phyloP scores from a whole-genome alignment of 73 alveolate genomes.

The Effrenium voratum region DNA sequence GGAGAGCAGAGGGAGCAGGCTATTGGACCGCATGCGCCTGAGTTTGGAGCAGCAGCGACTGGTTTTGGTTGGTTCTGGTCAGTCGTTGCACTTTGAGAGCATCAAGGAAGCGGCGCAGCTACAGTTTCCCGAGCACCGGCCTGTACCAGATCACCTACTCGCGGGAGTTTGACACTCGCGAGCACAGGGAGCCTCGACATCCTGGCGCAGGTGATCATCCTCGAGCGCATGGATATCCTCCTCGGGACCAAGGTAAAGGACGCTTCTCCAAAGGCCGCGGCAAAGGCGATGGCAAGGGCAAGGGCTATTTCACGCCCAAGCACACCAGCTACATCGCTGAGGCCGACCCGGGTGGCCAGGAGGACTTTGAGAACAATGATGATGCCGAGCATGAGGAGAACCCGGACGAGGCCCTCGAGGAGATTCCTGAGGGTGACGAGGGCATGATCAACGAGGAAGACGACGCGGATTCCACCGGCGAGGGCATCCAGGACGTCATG shows the following conservation, averaged over 20 bases:
- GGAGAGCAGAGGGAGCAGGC: not conserved
- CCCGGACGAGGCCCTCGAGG: not conserved
- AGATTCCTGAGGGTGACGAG: not conserved
- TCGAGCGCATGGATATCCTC: not conserved
- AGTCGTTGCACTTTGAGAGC: not conserved
- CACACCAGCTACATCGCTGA: not conserved
- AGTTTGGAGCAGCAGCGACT: not conserved
- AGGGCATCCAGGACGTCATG: not conserved
- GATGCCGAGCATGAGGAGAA: not conserved
- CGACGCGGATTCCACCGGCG: not conserved
- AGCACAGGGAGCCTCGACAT: not conserved
- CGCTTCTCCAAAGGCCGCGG: no score
- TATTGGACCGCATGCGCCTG: not conserved
- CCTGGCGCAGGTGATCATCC: not conserved
- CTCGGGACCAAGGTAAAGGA: not conserved
- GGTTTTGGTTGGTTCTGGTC: not conserved
- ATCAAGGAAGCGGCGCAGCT: not conserved
- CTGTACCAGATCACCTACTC: not conserved
- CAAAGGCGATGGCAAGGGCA: not conserved
- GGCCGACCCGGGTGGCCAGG: not conserved
- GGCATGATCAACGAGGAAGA: not conserved
- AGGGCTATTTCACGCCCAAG: no score
- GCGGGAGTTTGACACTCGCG: not conserved
- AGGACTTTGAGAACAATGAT: not conserved
- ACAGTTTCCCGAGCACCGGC: not conserved